Evolutionary conservation across 208 protist species (phyloP), one percentile per base, ranked within the genome.

Genomic region (Trypanosoma conorhini): DNA sequence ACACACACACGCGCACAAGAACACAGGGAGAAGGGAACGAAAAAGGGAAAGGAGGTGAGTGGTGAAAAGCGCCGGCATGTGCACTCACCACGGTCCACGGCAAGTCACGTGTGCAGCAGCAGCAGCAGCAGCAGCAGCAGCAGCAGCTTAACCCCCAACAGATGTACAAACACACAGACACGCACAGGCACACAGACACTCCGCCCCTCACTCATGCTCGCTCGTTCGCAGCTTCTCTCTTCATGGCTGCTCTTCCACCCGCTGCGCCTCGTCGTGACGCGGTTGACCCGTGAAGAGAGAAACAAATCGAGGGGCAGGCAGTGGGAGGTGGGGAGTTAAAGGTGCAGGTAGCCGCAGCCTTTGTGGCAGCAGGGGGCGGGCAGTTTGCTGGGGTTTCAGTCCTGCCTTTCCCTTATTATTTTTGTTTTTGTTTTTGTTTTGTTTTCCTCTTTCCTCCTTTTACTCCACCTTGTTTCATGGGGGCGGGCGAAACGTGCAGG

Each of bases 401-500:
- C 40, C 44, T 26, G 13, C 26, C 54, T 40, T 38, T 68, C 42
- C 31, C 46, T 46, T 59, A 28, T 68, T 24, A 10, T 62, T 61
- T 54, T 42, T 44, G 8, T 54, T 15, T 54, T 54, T 4, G 3
- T 54, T 54, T 7, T 54, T 26, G 50, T 54, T 54, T 54, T 54
- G 26, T 65, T 50, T 17, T 44, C 42, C 44, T 31, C 26, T 55
- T 58, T 42, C 28, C 24, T 44, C 28, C 63, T 40, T 54, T 58
- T 40, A 44, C 35, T 26, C 22, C 22, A 12, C 40, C 42, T n/a
- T n/a, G n/a, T 51, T 66, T 38, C 33, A 62, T 70, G 31, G 48
- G 30, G 40, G 67, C n/a, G 54, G 63, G 57, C 62, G 40, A n/a
- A n/a, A n/a, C n/a, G n/a, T n/a, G n/a, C n/a, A 54, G 28, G 31